Evolutionary conservation across 768 basidiomycete species (phyloP).

Genomic region (Hygrocybe coccinea): DNA sequence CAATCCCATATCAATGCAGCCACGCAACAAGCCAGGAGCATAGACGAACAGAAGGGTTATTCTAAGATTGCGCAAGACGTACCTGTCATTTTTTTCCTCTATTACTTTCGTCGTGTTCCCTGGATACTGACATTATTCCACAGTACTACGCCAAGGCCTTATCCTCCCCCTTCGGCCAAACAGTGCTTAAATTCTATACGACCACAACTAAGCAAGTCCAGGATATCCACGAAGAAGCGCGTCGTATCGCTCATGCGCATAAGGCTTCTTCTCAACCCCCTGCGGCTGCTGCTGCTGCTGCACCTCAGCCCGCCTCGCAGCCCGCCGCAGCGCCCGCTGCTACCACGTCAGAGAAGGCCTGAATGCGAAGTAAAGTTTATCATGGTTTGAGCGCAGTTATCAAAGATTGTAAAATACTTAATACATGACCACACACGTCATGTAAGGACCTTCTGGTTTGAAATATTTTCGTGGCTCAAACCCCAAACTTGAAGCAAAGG

Average conservation of each 20-base stretch:
- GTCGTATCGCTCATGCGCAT: constrained; percentile 65
- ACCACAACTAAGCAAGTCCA: constrained; percentile 78
- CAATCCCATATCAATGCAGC: constrained; percentile 61
- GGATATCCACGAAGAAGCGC: constrained; percentile 93
- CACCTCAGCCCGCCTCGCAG: too few species aligned
- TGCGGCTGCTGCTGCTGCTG: background rate
- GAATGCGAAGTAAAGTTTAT: too few species aligned
- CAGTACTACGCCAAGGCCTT: constrained; percentile 80
- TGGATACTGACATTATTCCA: constrained; percentile 4
- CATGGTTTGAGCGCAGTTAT: too few species aligned
- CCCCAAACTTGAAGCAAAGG: too few species aligned
- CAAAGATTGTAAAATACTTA: too few species aligned
- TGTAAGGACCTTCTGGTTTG: too few species aligned
- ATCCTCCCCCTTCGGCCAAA: constrained; percentile 69
- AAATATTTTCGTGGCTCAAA: too few species aligned
- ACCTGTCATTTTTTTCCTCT: constrained; percentile 14
- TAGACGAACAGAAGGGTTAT: constrained; percentile 81
- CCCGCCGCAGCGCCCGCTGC: too few species aligned
- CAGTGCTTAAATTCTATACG: constrained; percentile 81
- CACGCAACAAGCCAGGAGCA: constrained; percentile 59
- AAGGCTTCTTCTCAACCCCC: constrained; percentile 29
- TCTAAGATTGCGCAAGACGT: constrained; percentile 67
- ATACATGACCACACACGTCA: too few species aligned
- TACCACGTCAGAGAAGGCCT: too few species aligned
- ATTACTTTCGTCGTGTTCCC: background rate